Conservation (phyloP, 495 filamentous ascomycete species). For the Tricharina praecox region DNA sequence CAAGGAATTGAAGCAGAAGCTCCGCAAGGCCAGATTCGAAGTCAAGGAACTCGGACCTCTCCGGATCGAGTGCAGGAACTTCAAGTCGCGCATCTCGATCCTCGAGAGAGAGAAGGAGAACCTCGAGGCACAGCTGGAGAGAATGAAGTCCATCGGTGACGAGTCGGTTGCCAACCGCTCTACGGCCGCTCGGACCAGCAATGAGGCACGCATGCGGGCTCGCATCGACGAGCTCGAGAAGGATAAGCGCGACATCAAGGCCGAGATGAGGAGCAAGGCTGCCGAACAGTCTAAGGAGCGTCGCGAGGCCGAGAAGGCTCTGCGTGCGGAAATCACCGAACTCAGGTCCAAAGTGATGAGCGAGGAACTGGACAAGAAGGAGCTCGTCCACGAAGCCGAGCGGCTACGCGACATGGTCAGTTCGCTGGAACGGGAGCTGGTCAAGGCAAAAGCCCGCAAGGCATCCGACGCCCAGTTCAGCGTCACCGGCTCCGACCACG, state of each 20-base stretch:
- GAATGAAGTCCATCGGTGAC: constrained; percentile 22
- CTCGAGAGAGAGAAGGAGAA: constrained; percentile 36
- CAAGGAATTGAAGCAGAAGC: constrained; percentile 32
- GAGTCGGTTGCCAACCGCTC: constrained; percentile 7
- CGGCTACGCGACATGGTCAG: constrained; percentile 41
- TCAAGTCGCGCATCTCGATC: constrained; percentile 32
- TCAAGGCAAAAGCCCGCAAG: constrained; percentile 14
- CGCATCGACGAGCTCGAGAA: constrained; percentile 32
- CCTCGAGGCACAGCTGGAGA: constrained; percentile 30
- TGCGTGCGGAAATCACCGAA: constrained; percentile 43
- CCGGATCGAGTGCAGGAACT: constrained; percentile 31
- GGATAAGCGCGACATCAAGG: constrained; percentile 29
- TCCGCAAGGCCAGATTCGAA: constrained; percentile 35
- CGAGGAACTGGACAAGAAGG: constrained; percentile 41
- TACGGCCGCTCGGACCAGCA: constrained; percentile 4
- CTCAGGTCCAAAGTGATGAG: constrained; percentile 39
- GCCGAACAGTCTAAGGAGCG: constrained; percentile 35
- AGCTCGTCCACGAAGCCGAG: constrained; percentile 48
- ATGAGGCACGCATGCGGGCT: constrained; percentile 18
- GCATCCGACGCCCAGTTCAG: background rate
- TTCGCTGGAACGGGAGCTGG: constrained; percentile 31
- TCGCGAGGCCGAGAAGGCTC: constrained; percentile 34
- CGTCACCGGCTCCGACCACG: constrained; percentile 5
- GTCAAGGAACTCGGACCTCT: constrained; percentile 35
- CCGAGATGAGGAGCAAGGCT: constrained; percentile 31